Evolutionary conservation across 1,284 basidiomycete species (phyloP).

Genomic region (Flammula alnicola): DNA sequence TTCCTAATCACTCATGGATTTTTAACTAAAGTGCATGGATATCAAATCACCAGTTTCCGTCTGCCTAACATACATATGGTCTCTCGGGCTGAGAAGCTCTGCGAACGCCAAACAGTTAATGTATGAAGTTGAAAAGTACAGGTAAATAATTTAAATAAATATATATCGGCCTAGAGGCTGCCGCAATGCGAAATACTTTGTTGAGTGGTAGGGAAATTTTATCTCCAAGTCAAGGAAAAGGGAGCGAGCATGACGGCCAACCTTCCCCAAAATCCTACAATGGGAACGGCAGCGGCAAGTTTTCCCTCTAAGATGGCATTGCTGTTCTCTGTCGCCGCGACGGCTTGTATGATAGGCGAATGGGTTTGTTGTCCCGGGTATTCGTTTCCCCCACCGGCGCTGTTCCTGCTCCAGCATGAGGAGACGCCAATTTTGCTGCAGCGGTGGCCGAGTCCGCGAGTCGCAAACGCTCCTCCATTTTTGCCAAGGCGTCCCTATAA

Average conservation of each 20-base stretch:
- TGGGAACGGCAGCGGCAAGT: slow-evolving; percentile 33
- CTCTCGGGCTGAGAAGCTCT: too few species aligned
- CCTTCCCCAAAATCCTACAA: slow-evolving; percentile 37
- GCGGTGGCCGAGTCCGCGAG: slow-evolving; percentile 21
- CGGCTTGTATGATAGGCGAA: slow-evolving; percentile 23
- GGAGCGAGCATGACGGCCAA: slow-evolving; percentile 37
- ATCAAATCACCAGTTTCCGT: too few species aligned
- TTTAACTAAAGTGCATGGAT: too few species aligned
- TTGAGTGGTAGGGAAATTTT: neutral
- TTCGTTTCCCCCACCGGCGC: slow-evolving; percentile 16
- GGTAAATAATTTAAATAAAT: too few species aligned
- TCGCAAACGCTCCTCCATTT: slow-evolving; percentile 28
- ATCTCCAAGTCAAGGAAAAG: slow-evolving; percentile 37
- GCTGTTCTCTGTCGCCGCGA: slow-evolving; percentile 30
- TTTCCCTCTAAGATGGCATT: slow-evolving; percentile 36
- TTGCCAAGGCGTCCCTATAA: slow-evolving; percentile 27
- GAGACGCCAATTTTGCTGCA: neutral
- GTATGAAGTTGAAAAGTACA: too few species aligned
- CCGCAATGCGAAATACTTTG: neutral
- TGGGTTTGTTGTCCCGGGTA: slow-evolving; percentile 16
- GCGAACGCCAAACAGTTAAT: too few species aligned
- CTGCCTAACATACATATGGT: too few species aligned
- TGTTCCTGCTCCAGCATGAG: neutral
- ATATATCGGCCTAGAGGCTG: neutral
- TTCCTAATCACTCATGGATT: too few species aligned